Evolutionary conservation across 2,329 filamentous ascomycete species (phyloP).

Genomic region (Sporothrix globosa): DNA sequence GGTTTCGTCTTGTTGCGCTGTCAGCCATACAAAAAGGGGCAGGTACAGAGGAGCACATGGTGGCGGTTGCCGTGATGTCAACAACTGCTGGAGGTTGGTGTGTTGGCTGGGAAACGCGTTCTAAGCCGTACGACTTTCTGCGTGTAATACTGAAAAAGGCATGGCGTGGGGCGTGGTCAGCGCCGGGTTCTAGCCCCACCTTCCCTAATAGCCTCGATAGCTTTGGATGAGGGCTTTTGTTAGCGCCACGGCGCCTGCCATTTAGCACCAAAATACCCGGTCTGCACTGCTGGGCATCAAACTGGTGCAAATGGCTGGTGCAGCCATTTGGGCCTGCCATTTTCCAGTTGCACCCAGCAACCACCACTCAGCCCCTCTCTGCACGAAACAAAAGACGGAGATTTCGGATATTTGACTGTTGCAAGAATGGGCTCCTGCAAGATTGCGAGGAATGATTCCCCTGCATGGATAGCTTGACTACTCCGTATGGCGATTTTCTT

Average conservation of each 20-base stretch:
- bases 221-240: slow-evolving; percentile 5
- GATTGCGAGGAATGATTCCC: slow-evolving; percentile 1
- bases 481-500: slow-evolving; percentile 3
- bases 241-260: slow-evolving; percentile 9
- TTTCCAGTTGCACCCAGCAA: slow-evolving; percentile 31
- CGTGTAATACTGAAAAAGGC: slow-evolving; percentile 7
- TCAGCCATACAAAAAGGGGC: slow-evolving; percentile 16
- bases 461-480: slow-evolving; percentile 1
- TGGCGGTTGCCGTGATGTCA: slow-evolving; percentile 35
- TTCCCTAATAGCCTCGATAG: slow-evolving; percentile 2
- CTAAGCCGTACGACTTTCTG: background rate
- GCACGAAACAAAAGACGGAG: slow-evolving; percentile 15
- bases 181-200: slow-evolving; percentile 19
- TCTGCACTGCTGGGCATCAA: slow-evolving; percentile 26
- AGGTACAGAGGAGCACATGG: slow-evolving; percentile 16
- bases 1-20: slow-evolving; percentile 11
- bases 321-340: background rate
- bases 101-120: slow-evolving; percentile 34
- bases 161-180: slow-evolving; percentile 14
- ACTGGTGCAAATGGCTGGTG: background rate
- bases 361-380: slow-evolving; percentile 9
- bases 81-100: slow-evolving; percentile 31
- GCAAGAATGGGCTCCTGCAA: background rate
- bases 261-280: slow-evolving; percentile 23
- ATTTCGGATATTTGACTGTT: slow-evolving; percentile 20